Percentiles rank a stretch among this genome's conserved stretches.
Evolutionary conservation across 441 rosid species (phyloP).

Genomic region (Geranium incanum): DNA sequence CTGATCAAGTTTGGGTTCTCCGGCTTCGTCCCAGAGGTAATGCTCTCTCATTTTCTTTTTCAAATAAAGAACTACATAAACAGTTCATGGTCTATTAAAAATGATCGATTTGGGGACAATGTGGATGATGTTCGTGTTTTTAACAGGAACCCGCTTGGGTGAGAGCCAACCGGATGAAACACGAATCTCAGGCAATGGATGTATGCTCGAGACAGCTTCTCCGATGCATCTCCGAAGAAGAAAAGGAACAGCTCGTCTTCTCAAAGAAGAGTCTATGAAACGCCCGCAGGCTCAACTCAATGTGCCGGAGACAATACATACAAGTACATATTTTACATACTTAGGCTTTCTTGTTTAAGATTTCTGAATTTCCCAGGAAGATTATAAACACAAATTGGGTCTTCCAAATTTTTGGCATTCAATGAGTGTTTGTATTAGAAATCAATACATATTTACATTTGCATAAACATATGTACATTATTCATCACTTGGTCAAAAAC

Average conservation of each 20-base stretch:
- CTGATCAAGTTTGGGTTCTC: constrained; percentile 77
- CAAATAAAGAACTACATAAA: no score
- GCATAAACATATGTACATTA: no score
- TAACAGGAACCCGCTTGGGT: constrained; percentile 89
- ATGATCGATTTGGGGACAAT: no score
- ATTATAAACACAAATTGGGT: neutral
- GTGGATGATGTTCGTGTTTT: neutral
- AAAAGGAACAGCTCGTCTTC: constrained; percentile 8
- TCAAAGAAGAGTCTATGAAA: neutral
- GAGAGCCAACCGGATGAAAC: constrained; percentile 58
- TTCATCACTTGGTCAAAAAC: no score
- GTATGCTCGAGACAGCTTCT: constrained; percentile 64
- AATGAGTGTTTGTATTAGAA: neutral
- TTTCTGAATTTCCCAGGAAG: neutral
- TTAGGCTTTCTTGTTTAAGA: neutral
- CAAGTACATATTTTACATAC: constrained; percentile 3
- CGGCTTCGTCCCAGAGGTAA: constrained; percentile 72
- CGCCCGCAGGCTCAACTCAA: neutral
- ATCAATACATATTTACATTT: neutral
- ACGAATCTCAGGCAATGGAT: constrained; percentile 65
- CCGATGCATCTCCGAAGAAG: constrained; percentile 50
- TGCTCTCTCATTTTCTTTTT: neutral
- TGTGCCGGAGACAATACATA: neutral
- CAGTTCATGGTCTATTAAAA: no score
- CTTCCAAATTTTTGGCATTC: neutral